phyloP scores from a whole-genome alignment of 2,329 filamentous ascomycete genomes.

The Periconia sp. region DNA sequence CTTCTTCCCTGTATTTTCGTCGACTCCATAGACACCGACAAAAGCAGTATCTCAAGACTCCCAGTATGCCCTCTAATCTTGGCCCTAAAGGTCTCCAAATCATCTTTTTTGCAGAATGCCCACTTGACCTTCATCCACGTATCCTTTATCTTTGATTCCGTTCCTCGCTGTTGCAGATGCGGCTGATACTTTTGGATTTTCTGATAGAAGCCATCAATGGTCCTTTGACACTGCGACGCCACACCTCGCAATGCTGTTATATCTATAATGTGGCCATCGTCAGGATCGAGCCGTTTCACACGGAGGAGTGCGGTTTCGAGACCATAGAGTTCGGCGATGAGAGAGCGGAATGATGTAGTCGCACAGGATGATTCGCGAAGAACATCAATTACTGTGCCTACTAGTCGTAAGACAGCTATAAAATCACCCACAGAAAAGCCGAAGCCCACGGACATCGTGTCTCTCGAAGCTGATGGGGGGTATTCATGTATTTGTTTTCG shows the following conservation, averaged over 20 bases:
- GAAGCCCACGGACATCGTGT: conserved; percentile 27
- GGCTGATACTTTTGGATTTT: conserved; percentile 32
- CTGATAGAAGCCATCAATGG: conserved; percentile 34
- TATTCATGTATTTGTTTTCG: too few relatives aligned
- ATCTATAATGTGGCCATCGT: conserved; percentile 19
- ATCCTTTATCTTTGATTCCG: conserved; percentile 19
- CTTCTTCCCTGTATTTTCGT: conserved; percentile 2
- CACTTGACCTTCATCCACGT: conserved; percentile 32
- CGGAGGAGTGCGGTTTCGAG: conserved; percentile 34
- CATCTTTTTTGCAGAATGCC: conserved; percentile 32
- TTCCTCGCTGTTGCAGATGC: conserved; percentile 15
- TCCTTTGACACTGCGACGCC: conserved; percentile 26
- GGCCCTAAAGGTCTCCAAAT: conserved; percentile 29
- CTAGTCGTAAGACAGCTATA: conserved; percentile 31
- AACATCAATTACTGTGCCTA: conserved; percentile 31
- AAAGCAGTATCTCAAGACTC: conserved; percentile 32
- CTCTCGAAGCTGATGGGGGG: too few relatives aligned
- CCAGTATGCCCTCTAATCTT: conserved; percentile 30
- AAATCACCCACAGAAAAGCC: conserved; percentile 39
- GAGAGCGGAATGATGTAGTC: conserved; percentile 26
- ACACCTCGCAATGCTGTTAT: conserved; percentile 27
- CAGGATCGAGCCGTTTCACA: conserved; percentile 31
- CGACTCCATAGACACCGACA: conserved; percentile 27
- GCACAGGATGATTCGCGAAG: conserved; percentile 27
- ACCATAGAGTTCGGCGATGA: conserved; percentile 29